phyloP scores from a whole-genome alignment of 2,329 filamentous ascomycete species.

The Metarhizium album region DNA sequence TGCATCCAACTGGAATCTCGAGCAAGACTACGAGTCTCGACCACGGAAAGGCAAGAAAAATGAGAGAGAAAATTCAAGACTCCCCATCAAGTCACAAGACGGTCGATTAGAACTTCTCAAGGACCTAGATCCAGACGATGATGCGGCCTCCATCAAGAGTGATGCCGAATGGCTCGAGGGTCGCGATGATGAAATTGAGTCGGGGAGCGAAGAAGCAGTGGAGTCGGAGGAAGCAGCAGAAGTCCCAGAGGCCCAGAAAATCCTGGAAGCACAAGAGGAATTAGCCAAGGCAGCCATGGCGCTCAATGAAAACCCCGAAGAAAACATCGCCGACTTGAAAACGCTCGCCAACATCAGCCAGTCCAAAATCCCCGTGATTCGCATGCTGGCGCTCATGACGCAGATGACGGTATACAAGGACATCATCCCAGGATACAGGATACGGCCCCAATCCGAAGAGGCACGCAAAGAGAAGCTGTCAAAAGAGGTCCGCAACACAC shows the following conservation, averaged over 20 bases:
- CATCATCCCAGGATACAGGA: constrained; percentile 90
- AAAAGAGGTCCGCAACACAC: constrained; percentile 76
- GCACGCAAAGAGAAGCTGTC: constrained; percentile 70
- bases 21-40: constrained; percentile 79
- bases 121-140: constrained; percentile 45
- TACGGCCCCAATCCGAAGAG: constrained; percentile 70
- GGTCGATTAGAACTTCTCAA: constrained; percentile 56
- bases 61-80: constrained; percentile 57
- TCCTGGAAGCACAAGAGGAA: constrained; percentile 83
- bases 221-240: constrained; percentile 42
- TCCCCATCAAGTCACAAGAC: constrained; percentile 80
- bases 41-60: constrained; percentile 70
- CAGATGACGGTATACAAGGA: constrained; percentile 91
- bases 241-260: constrained; percentile 66
- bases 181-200: constrained; percentile 41
- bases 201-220: constrained; percentile 33
- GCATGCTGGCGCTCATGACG: constrained; percentile 77
- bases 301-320: constrained; percentile 88
- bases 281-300: constrained; percentile 69
- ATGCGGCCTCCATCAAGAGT: constrained; percentile 47
- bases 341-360: constrained; percentile 63
- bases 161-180: constrained; percentile 55
- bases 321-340: constrained; percentile 72
- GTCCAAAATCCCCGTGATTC: constrained; percentile 59
- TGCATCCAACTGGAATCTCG: constrained; percentile 78